These are phyloP conservation scores for Patellifolia procumbens DNA, from an alignment of 179 eudicot genomes.

Conservation along the genomic window DNA sequence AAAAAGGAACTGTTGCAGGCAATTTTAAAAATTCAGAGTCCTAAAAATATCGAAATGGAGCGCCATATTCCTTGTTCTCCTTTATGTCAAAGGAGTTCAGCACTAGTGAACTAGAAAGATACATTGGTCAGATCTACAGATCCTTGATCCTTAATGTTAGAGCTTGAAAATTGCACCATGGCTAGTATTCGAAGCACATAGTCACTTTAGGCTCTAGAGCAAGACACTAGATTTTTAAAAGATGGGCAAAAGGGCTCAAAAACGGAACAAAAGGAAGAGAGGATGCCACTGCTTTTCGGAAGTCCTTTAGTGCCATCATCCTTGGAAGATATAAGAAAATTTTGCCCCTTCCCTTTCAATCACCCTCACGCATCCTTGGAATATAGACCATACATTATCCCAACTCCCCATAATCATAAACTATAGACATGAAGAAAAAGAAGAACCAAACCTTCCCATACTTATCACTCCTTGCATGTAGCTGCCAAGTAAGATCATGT, in stretches of 20 bases:
- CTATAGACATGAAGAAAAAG: not conserved
- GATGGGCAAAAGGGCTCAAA: not conserved
- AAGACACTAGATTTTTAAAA: not conserved
- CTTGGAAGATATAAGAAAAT: not conserved
- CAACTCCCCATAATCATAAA: not conserved
- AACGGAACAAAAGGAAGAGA: not conserved
- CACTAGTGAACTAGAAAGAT: not conserved
- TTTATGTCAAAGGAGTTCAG: not conserved
- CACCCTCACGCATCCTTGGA: not conserved
- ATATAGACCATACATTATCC: not conserved
- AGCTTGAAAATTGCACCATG: not conserved
- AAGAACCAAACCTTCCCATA: conserved; percentile 75
- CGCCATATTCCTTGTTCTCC: not conserved
- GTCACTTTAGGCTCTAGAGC: not conserved
- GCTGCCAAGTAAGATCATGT: conserved; percentile 81
- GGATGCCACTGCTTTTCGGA: not conserved
- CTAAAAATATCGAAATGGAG: not conserved
- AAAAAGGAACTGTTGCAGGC: not conserved
- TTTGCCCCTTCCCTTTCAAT: not conserved
- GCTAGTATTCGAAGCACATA: not conserved
- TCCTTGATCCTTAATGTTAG: not conserved
- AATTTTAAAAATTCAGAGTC: not conserved
- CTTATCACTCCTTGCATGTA: conserved; percentile 93
- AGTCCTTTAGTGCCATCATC: not conserved
- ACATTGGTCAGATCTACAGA: not conserved